Conservation (phyloP, 371 early-diverging fungal genomes). For the Smittium mucronatum region DNA sequence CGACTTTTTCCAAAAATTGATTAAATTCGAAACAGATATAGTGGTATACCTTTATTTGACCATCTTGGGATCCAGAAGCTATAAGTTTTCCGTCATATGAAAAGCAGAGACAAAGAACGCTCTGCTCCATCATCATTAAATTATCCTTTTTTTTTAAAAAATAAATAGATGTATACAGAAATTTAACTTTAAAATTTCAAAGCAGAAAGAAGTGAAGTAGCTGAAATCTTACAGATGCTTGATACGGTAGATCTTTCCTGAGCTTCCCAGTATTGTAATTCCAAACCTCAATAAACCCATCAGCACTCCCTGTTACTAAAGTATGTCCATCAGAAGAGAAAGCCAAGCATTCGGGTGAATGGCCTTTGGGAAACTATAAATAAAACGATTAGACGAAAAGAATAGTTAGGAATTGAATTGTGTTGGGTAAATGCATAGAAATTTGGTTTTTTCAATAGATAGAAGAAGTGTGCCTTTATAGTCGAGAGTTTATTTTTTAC, state of each 20-base stretch:
- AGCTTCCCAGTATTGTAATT: slow-evolving; percentile 78
- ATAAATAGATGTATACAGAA: not conserved
- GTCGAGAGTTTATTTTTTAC: slow-evolving; percentile 45
- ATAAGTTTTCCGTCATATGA: slow-evolving; percentile 59
- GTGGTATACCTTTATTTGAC: slow-evolving; percentile 54
- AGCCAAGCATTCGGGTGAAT: slow-evolving; percentile 56
- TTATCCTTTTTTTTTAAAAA: slow-evolving; percentile 43
- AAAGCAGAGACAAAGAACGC: slow-evolving; percentile 63
- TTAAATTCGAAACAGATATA: not conserved
- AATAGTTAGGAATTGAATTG: no score
- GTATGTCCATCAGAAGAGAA: slow-evolving; percentile 74
- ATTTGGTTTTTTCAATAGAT: not conserved
- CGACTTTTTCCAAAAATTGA: no score
- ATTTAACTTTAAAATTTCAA: not conserved
- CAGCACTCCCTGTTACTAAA: slow-evolving; percentile 75
- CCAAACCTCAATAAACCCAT: slow-evolving; percentile 93
- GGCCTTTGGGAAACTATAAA: slow-evolving; percentile 72
- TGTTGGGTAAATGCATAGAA: no score
- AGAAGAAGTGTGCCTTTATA: slow-evolving; percentile 51
- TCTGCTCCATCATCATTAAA: slow-evolving; percentile 79
- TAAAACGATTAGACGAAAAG: no score
- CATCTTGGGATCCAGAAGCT: slow-evolving; percentile 76
- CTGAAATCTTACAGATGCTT: slow-evolving; percentile 50
- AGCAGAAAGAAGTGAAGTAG: not conserved
- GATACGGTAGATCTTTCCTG: slow-evolving; percentile 75